Percentiles rank a stretch among this genome's conserved stretches.
phyloP scores from a whole-genome alignment of 2,329 filamentous ascomycete species.

The Biscogniauxia sp. region DNA sequence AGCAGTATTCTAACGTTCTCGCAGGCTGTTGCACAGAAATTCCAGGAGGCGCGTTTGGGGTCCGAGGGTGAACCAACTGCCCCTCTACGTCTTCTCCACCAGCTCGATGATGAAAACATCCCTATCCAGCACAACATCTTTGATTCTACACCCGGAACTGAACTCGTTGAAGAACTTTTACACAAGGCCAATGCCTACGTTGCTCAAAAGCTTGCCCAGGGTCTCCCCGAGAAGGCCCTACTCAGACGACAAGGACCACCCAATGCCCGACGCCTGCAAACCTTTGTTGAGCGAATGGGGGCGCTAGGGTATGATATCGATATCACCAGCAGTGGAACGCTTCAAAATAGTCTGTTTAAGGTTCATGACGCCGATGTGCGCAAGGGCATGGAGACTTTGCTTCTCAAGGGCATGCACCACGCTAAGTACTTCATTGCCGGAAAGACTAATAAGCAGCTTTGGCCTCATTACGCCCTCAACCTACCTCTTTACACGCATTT shows the following conservation, averaged over 20 bases:
- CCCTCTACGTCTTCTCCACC: slow-evolving; percentile 83
- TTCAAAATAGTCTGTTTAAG: slow-evolving; percentile 94
- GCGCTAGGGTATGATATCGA: slow-evolving; percentile 89
- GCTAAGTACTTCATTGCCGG: slow-evolving; percentile 91
- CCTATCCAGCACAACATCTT: slow-evolving; percentile 97
- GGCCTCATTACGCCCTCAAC: slow-evolving; percentile 89
- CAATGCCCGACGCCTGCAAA: slow-evolving; percentile 83
- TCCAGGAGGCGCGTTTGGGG: slow-evolving; percentile 83
- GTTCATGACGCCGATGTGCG: slow-evolving; percentile 84
- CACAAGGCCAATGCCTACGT: slow-evolving; percentile 91
- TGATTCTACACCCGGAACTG: slow-evolving; percentile 81
- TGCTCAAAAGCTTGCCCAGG: slow-evolving; percentile 76
- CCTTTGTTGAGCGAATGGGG: slow-evolving; percentile 90
- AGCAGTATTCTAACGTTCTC: slow-evolving; percentile 22
- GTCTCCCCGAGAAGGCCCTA: slow-evolving; percentile 86
- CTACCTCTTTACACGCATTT: slow-evolving; percentile 95
- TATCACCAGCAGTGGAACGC: slow-evolving; percentile 78
- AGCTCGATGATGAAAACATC: slow-evolving; percentile 96
- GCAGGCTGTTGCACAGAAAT: slow-evolving; percentile 78
- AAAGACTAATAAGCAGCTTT: slow-evolving; percentile 73
- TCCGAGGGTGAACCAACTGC: slow-evolving; percentile 77
- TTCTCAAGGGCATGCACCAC: slow-evolving; percentile 93
- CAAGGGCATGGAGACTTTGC: slow-evolving; percentile 95
- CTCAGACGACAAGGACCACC: slow-evolving; percentile 83
- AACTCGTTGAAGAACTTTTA: slow-evolving; percentile 91